A percentile compares a stretch with the other conserved stretches of the same genome.
Evolutionary conservation across 2,329 filamentous ascomycete species (phyloP).

Genomic region (Cladobotryum protrusum): DNA sequence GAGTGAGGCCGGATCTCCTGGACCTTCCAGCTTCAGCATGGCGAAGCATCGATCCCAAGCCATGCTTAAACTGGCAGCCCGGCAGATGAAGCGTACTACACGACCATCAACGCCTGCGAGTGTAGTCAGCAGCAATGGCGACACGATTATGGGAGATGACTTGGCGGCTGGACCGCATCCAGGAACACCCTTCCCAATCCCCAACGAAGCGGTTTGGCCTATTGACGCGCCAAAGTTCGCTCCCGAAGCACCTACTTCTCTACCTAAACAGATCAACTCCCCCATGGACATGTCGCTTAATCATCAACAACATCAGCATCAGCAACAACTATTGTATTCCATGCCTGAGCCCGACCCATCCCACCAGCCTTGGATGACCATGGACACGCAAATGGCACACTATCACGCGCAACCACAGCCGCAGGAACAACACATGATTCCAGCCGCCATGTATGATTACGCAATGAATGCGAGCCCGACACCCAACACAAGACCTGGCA

Average conservation of each 20-base stretch:
- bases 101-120: constrained; percentile 29
- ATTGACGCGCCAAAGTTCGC: constrained; percentile 35
- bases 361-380: constrained; percentile 21
- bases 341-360: constrained; percentile 26
- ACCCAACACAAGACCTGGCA: constrained; percentile 28
- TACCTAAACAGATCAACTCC: constrained; percentile 28
- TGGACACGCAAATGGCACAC: constrained; percentile 13
- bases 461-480: constrained; percentile 19
- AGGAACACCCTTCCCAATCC: constrained; percentile 35
- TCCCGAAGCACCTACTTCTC: constrained; percentile 23
- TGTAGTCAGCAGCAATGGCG: constrained; percentile 14
- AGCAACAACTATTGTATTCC: constrained; percentile 17
- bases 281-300: constrained; percentile 21
- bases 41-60: constrained; percentile 24
- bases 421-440: constrained; percentile 12
- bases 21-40: constrained; percentile 19
- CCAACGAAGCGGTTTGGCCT: constrained; percentile 32
- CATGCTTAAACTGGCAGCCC: constrained; percentile 26
- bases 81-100: constrained; percentile 31
- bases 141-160: constrained; percentile 30
- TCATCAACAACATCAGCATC: background rate
- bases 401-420: constrained; percentile 14
- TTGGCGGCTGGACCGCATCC: constrained; percentile 31
- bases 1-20: constrained; percentile 17
- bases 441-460: constrained; percentile 20